A percentile compares a stretch with the other conserved stretches of the same genome.
These are phyloP conservation scores for Gaultheria prostrata DNA, from an alignment of 148 eudicot genomes.

Conservation along the genomic window DNA sequence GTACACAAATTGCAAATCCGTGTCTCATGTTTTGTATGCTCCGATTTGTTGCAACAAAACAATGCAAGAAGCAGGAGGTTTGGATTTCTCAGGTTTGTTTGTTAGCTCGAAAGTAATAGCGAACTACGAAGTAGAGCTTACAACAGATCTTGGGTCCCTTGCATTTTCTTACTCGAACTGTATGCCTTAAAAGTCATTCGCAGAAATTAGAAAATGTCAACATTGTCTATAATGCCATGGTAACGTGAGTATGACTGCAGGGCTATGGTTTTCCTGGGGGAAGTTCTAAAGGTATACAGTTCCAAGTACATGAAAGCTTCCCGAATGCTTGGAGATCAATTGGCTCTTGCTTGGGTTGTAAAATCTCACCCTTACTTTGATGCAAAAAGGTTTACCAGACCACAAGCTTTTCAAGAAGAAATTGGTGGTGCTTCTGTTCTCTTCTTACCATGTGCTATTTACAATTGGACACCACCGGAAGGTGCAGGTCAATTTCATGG, in stretches of 20 bases:
- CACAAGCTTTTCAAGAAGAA: constrained; percentile 53
- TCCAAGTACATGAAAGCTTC: constrained; percentile 85
- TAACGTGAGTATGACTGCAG: constrained; percentile 34
- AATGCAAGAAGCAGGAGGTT: background rate
- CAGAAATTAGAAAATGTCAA: background rate
- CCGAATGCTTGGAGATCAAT: constrained; percentile 96
- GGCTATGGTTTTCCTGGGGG: constrained; percentile 64
- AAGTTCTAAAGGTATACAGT: constrained; percentile 66
- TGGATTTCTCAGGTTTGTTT: background rate
- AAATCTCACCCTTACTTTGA: constrained; percentile 70
- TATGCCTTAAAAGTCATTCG: background rate
- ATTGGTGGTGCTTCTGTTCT: constrained; percentile 64
- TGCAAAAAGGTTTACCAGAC: constrained; percentile 52
- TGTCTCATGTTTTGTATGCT: background rate
- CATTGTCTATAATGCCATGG: background rate
- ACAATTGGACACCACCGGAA: constrained; percentile 99
- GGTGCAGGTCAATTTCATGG: constrained; percentile 99
- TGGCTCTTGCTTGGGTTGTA: constrained; percentile 88
- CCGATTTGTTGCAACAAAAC: background rate
- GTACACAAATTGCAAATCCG: constrained; percentile 27
- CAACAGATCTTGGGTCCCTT: background rate
- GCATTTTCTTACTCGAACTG: background rate
- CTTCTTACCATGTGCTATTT: constrained; percentile 77
- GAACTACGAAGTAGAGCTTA: background rate
- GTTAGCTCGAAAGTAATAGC: background rate